A percentile compares a stretch with the other conserved stretches of the same genome.
phyloP scores from a whole-genome alignment of 2,329 filamentous ascomycete genomes.

The Hortaea werneckii region DNA sequence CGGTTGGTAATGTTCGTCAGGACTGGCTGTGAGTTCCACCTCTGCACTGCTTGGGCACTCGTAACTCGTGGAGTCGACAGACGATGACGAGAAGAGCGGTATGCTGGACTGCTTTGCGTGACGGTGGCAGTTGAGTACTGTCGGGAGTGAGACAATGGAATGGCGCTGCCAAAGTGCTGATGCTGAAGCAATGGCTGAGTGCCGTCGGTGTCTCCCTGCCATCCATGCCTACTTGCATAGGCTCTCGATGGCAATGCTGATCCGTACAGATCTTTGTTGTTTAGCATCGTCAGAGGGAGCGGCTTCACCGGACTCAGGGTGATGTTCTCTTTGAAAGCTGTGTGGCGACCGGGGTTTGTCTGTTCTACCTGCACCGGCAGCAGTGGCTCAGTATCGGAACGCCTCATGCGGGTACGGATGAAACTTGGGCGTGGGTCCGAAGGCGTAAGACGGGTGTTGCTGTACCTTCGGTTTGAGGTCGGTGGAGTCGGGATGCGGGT shows the following conservation, averaged over 20 bases:
- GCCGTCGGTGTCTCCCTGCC: conserved; percentile 5
- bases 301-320: conserved; percentile 19
- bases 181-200: conserved; percentile 1
- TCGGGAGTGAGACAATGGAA: neutral
- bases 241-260: conserved; percentile 9
- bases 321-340: conserved; percentile 26
- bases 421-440: conserved; percentile 6
- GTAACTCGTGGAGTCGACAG: conserved; percentile 10
- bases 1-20: conserved; percentile 15
- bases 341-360: conserved; percentile 11
- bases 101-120: conserved; percentile 15
- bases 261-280: conserved; percentile 7
- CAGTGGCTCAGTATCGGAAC: conserved; percentile 27
- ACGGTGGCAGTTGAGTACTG: neutral
- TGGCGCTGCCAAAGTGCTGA: neutral
- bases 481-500: conserved; percentile 15
- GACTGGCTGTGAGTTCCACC: conserved; percentile 25
- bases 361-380: conserved; percentile 11
- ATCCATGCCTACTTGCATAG: conserved; percentile 8
- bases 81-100: conserved; percentile 11
- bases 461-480: conserved; percentile 16
- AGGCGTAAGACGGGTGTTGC: conserved; percentile 10
- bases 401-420: conserved; percentile 12
- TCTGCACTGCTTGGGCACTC: conserved; percentile 12
- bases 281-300: conserved; percentile 11